A percentile compares a stretch with the other conserved stretches of the same genome.
Conservation (phyloP, 1,284 basidiomycete genomes). For the Boletus sp. region DNA sequence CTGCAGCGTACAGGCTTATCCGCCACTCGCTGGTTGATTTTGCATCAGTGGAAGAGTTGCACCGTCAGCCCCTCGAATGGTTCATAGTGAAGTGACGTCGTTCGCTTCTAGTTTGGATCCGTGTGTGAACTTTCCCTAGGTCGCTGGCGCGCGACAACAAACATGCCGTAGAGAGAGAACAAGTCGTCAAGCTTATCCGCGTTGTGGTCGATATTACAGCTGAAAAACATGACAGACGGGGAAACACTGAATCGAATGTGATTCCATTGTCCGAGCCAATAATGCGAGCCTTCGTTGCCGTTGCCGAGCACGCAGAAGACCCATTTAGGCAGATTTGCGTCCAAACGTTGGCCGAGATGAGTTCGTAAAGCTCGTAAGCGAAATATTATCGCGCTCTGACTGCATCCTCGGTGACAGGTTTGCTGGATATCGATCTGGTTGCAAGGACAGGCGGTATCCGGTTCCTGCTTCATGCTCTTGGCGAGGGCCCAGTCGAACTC, state of each 20-base stretch:
- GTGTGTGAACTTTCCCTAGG: slow-evolving; percentile 39
- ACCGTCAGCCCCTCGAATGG: slow-evolving; percentile 73
- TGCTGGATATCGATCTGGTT: slow-evolving; percentile 85
- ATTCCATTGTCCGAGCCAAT: slow-evolving; percentile 73
- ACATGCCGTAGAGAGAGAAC: slow-evolving; percentile 84
- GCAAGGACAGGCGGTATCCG: slow-evolving; percentile 81
- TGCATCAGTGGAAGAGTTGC: slow-evolving; percentile 58
- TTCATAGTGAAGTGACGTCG: slow-evolving; percentile 73
- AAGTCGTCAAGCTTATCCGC: slow-evolving; percentile 92
- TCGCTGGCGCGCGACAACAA: slow-evolving; percentile 84
- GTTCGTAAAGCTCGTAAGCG: slow-evolving; percentile 42
- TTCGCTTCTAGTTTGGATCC: not conserved
- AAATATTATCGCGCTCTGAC: slow-evolving; percentile 16
- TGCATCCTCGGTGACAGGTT: slow-evolving; percentile 40
- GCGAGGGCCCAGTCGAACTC: slow-evolving; percentile 85
- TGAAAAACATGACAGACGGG: slow-evolving; percentile 44
- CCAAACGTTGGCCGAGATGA: slow-evolving; percentile 88
- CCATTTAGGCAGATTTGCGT: slow-evolving; percentile 81
- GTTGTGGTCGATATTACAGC: slow-evolving; percentile 73
- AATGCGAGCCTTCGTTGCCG: slow-evolving; percentile 85
- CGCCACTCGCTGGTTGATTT: slow-evolving; percentile 75
- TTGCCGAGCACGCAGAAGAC: slow-evolving; percentile 91
- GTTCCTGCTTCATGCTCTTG: slow-evolving; percentile 82
- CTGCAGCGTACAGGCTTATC: slow-evolving; percentile 83
- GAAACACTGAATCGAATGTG: slow-evolving; percentile 39